A percentile compares a stretch with the other conserved stretches of the same genome.
These are phyloP conservation scores for Groenewaldozyma tartarivorans DNA, from an alignment of 805 yeast species.

Conservation along the genomic window DNA sequence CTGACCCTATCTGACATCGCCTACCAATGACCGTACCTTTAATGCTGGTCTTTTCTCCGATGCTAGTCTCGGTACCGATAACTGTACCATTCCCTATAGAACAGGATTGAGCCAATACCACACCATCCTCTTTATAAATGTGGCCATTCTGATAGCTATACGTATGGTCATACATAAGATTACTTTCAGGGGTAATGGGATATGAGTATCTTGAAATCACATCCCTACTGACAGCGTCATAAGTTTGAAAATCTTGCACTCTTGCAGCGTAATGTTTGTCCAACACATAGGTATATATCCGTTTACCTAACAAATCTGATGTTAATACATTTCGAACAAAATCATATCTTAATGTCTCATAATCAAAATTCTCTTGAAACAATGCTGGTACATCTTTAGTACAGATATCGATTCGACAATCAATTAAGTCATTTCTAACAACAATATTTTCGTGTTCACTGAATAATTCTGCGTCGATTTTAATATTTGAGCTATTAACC, in stretches of 20 bases:
- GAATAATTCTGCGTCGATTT: conserved; percentile 75
- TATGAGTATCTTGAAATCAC: conserved; percentile 85
- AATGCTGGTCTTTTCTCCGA: conserved; percentile 66
- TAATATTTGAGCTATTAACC: conserved; percentile 36
- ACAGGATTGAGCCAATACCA: conserved; percentile 91
- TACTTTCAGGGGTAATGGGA: conserved; percentile 84
- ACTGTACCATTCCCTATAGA: conserved; percentile 70
- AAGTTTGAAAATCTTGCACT: conserved; percentile 92
- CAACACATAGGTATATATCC: conserved; percentile 80
- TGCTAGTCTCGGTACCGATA: conserved; percentile 65
- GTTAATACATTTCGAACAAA: conserved; percentile 86
- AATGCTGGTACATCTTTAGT: conserved; percentile 90
- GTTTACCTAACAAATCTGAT: conserved; percentile 81
- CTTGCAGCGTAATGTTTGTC: conserved; percentile 81
- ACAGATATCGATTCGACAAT: conserved; percentile 94
- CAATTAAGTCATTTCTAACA: conserved; percentile 86
- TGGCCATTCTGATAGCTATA: conserved; percentile 77
- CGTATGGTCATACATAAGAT: conserved; percentile 58
- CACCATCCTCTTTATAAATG: conserved; percentile 79
- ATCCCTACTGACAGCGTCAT: conserved; percentile 85
- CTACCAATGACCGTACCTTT: conserved; percentile 76
- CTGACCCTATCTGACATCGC: conserved; percentile 72
- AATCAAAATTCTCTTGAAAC: conserved; percentile 94
- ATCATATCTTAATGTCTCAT: conserved; percentile 75
- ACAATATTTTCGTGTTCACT: conserved; percentile 52